A percentile compares a stretch with the other conserved stretches of the same genome.
Conservation (phyloP, 2,329 filamentous ascomycete genomes). For the Ramularia collo-cygni region DNA sequence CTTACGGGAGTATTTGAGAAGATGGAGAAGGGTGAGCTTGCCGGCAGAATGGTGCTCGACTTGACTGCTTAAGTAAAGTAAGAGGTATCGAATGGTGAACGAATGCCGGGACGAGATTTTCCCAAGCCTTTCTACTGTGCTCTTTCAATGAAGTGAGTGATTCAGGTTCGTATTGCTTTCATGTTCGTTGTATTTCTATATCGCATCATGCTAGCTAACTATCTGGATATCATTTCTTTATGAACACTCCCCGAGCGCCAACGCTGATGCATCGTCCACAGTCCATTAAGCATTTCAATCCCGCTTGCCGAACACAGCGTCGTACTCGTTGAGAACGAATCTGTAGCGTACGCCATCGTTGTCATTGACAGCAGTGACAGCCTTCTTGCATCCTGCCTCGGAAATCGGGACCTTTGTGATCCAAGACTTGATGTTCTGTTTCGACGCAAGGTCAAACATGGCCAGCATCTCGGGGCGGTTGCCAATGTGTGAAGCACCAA, state of each 20-base stretch:
- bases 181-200: too few relatives aligned
- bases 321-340: conserved; percentile 61
- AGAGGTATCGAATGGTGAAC: too few relatives aligned
- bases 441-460: conserved; percentile 45
- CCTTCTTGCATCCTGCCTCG: conserved; percentile 62
- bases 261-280: too few relatives aligned
- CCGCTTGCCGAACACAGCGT: conserved; percentile 57
- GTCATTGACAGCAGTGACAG: conserved; percentile 58
- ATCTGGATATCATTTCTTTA: too few relatives aligned
- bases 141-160: not conserved
- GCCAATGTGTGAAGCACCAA: conserved; percentile 46
- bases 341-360: conserved; percentile 66
- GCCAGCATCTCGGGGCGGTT: conserved; percentile 43
- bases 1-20: conserved; percentile 41
- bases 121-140: conserved; percentile 41
- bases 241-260: too few relatives aligned
- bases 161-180: too few relatives aligned
- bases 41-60: conserved; percentile 44
- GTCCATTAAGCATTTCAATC: conserved; percentile 16
- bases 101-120: too few relatives aligned
- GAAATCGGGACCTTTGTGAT: conserved; percentile 65
- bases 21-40: conserved; percentile 40
- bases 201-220: too few relatives aligned
- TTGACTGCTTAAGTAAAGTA: conserved; percentile 17
- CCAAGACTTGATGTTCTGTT: conserved; percentile 48